A percentile compares a stretch with the other conserved stretches of the same genome.
Conservation (phyloP, 176 grass and related monocot genomes). For the Triticum timopheevii region DNA sequence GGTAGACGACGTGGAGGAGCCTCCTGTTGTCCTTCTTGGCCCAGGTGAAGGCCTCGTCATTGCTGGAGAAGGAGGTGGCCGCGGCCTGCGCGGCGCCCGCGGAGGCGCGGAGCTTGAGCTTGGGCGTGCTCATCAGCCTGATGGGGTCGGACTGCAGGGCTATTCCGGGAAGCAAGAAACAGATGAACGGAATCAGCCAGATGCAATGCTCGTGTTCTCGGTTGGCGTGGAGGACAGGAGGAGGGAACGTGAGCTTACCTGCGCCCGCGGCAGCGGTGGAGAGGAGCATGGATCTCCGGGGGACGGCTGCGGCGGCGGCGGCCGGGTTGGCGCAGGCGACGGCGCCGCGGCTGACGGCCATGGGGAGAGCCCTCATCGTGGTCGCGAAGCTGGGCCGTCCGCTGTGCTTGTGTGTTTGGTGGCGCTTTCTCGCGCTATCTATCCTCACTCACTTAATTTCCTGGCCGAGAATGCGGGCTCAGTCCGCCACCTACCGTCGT, state of each 20-base stretch:
- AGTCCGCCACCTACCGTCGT: too few species aligned
- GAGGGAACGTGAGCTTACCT: not conserved
- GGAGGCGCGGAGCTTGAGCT: slow-evolving; percentile 33
- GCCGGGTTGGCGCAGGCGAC: slow-evolving; percentile 42
- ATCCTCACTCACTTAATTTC: not conserved
- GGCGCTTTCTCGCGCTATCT: slow-evolving; percentile 8
- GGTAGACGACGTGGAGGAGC: slow-evolving; percentile 89
- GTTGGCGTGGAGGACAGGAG: not conserved
- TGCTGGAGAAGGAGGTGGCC: slow-evolving; percentile 42
- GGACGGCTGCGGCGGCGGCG: slow-evolving; percentile 6
- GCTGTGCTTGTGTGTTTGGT: not conserved
- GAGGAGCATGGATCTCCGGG: slow-evolving; percentile 32
- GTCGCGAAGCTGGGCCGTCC: not conserved
- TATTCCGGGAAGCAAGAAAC: not conserved
- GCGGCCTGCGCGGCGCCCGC: slow-evolving; percentile 53
- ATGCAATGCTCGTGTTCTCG: not conserved
- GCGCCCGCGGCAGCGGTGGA: slow-evolving; percentile 27
- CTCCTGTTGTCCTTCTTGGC: slow-evolving; percentile 71
- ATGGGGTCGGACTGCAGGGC: slow-evolving; percentile 28
- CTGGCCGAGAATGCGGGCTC: not conserved
- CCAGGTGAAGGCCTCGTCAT: slow-evolving; percentile 70
- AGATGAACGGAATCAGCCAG: not conserved
- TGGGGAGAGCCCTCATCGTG: slow-evolving; percentile 18
- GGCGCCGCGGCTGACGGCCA: slow-evolving; percentile 15
- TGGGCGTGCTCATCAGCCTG: slow-evolving; percentile 12